Evolutionary conservation across 148 eudicot species (phyloP).

Genomic region (Spergularia bocconei): DNA sequence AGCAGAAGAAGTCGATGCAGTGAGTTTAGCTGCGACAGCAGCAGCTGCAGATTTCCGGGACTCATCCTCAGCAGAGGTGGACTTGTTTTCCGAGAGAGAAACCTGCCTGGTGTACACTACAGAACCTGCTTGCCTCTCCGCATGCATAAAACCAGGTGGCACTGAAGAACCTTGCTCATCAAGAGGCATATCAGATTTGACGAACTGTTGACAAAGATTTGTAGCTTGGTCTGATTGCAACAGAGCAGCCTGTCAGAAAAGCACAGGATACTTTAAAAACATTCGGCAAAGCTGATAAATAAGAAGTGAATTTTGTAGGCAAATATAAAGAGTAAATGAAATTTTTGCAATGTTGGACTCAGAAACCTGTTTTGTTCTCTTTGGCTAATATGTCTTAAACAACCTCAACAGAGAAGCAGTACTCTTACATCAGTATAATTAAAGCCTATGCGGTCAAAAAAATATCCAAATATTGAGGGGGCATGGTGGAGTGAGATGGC

Average conservation of each 20-base stretch:
- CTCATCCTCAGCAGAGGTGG: constrained; percentile 40
- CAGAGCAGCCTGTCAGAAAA: constrained; percentile 47
- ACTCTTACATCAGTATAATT: no score
- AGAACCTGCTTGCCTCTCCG: constrained; percentile 41
- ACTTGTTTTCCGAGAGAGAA: constrained; percentile 39
- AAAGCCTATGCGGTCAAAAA: neutral
- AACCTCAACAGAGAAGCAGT: no score
- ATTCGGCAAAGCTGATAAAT: neutral
- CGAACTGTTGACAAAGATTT: constrained; percentile 44
- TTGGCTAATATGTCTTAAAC: neutral
- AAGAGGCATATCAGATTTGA: constrained; percentile 26
- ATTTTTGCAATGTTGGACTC: neutral
- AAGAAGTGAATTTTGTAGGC: neutral
- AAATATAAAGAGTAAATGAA: neutral
- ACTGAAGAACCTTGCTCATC: constrained; percentile 42
- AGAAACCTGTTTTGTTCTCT: neutral
- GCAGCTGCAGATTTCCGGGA: constrained; percentile 69
- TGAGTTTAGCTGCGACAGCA: constrained; percentile 83
- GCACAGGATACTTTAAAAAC: neutral
- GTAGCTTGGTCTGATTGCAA: constrained; percentile 58
- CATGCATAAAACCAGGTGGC: constrained; percentile 36
- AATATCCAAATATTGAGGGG: neutral
- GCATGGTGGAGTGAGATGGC: neutral
- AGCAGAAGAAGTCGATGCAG: constrained; percentile 82
- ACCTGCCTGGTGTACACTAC: constrained; percentile 53